These are phyloP conservation scores for Mycena maculata DNA, from an alignment of 768 basidiomycete species.

Conservation along the genomic window DNA sequence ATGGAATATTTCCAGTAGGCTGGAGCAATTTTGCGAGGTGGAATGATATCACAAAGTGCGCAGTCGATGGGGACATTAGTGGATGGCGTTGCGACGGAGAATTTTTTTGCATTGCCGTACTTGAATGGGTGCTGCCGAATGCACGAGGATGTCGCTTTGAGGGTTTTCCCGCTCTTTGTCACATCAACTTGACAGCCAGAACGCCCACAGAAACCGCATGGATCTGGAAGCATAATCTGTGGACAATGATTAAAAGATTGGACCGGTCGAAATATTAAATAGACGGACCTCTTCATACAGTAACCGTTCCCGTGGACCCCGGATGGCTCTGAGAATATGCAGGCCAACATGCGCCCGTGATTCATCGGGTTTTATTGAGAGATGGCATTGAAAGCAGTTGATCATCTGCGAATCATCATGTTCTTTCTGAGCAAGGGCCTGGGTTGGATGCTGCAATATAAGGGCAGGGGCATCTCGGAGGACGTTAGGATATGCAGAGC, in stretches of 20 bases:
- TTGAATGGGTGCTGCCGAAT: background rate
- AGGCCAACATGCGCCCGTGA: background rate
- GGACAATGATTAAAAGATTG: background rate
- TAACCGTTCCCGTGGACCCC: background rate
- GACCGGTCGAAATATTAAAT: background rate
- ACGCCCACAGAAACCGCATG: slow-evolving; percentile 14
- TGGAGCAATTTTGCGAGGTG: slow-evolving; percentile 1
- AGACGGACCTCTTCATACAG: slow-evolving; percentile 1
- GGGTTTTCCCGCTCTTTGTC: background rate
- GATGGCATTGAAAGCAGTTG: slow-evolving; percentile 4
- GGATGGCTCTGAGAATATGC: slow-evolving; percentile 10
- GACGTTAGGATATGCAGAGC: background rate
- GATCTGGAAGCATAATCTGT: background rate
- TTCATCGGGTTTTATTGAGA: slow-evolving; percentile 5
- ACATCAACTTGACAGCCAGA: background rate
- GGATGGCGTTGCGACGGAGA: background rate
- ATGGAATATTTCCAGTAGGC: slow-evolving; percentile 16
- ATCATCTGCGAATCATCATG: slow-evolving; percentile 1
- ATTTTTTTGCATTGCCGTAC: slow-evolving; percentile 8
- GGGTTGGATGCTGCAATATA: background rate
- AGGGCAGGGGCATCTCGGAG: background rate
- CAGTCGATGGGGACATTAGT: slow-evolving; percentile 11
- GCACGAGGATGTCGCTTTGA: background rate
- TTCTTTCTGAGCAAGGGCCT: background rate
- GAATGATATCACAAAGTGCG: background rate